phyloP scores from a whole-genome alignment of 1,284 basidiomycete genomes.

The Fomes fomentarius region DNA sequence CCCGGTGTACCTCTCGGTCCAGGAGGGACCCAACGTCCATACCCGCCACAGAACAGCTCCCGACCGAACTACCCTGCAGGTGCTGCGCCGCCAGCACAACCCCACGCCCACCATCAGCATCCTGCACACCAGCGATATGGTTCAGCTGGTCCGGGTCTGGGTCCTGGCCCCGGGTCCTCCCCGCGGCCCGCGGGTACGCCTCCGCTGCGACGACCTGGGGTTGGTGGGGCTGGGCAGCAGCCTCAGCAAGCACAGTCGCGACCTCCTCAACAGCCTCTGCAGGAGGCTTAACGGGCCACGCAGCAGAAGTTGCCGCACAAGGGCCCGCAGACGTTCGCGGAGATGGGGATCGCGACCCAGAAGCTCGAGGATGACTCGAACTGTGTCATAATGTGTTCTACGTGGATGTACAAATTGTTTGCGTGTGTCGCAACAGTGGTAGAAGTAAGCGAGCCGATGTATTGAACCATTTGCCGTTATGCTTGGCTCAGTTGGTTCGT shows the following conservation, averaged over 20 bases:
- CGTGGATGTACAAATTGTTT: too few species aligned
- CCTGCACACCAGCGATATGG: conserved; percentile 1
- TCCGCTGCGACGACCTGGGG: conserved; percentile 15
- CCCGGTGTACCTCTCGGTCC: neutral
- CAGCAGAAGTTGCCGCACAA: conserved; percentile 27
- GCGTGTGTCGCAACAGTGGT: too few species aligned
- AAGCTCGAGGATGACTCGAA: conserved; percentile 75
- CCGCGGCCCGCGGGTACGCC: conserved; percentile 18
- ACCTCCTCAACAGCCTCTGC: too few species aligned
- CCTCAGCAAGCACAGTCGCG: neutral
- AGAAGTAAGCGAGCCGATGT: too few species aligned
- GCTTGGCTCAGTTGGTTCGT: too few species aligned
- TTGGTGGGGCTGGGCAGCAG: neutral
- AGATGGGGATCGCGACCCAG: conserved; percentile 85
- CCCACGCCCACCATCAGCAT: too few species aligned
- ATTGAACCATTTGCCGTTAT: too few species aligned
- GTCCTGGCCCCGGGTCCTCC: conserved; percentile 3
- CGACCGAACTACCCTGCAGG: conserved; percentile 3
- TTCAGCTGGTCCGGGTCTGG: conserved; percentile 10
- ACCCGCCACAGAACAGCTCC: neutral
- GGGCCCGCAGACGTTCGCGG: conserved; percentile 83
- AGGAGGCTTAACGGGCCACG: too few species aligned
- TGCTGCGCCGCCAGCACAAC: neutral
- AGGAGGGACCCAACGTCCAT: neutral
- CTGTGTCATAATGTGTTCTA: conserved; percentile 85